phyloP scores from a whole-genome alignment of 192 early-diverging fungal species.

The Coemansia erecta region DNA sequence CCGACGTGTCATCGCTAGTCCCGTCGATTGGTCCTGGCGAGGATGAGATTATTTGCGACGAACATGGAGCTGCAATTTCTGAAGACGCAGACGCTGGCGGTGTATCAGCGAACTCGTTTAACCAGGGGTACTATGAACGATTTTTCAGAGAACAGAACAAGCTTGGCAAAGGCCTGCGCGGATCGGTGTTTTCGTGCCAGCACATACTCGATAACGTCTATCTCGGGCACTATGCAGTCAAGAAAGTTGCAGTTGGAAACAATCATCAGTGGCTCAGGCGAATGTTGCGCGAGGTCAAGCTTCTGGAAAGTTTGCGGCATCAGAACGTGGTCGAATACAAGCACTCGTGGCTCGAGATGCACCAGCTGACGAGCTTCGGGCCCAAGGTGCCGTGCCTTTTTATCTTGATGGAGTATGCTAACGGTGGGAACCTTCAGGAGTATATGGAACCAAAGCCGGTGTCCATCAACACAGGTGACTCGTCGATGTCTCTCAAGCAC shows the following conservation, averaged over 20 bases:
- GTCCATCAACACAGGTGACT: conserved; percentile 1
- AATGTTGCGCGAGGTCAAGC: conserved; percentile 91
- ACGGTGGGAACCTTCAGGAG: conserved; percentile 95
- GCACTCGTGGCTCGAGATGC: conserved; percentile 91
- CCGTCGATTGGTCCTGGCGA: not conserved
- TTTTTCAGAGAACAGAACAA: conserved; percentile 89
- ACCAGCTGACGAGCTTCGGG: conserved; percentile 65
- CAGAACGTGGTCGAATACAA: conserved; percentile 95
- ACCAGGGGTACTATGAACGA: conserved; percentile 92
- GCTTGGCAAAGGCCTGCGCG: conserved; percentile 85
- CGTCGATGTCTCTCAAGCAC: conserved; percentile 24
- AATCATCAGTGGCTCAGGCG: conserved; percentile 86
- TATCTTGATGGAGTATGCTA: conserved; percentile 93
- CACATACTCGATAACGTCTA: conserved; percentile 71
- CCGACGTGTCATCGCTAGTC: not conserved
- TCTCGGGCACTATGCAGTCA: conserved; percentile 87
- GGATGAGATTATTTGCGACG: not conserved
- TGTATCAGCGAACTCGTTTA: conserved; percentile 70
- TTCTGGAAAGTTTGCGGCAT: conserved; percentile 86
- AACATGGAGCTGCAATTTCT: not conserved
- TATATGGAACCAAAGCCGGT: conserved; percentile 59
- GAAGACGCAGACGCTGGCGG: not conserved
- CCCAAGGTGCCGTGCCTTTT: conserved; percentile 92
- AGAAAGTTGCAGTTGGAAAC: conserved; percentile 91
- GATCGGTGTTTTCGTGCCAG: conserved; percentile 87